Conservation (phyloP, 768 basidiomycete genomes). For the Hericium coralloides region DNA sequence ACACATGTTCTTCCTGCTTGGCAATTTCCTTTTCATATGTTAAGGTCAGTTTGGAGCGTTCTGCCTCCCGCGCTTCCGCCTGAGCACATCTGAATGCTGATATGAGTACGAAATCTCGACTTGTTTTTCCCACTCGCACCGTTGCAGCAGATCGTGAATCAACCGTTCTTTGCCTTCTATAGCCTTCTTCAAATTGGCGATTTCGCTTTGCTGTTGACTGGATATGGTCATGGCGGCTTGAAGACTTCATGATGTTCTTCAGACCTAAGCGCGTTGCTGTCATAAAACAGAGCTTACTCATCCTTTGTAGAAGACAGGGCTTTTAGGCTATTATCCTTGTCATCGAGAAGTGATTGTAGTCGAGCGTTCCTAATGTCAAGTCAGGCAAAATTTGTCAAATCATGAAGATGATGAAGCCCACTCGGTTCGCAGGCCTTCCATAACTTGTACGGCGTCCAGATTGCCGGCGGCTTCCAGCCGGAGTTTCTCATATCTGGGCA, state of each 20-base stretch:
- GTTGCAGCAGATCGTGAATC: neutral
- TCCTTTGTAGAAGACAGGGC: conserved; percentile 6
- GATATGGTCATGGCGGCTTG: no score
- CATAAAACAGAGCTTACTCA: conserved; percentile 7
- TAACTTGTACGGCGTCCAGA: neutral
- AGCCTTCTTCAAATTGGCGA: neutral
- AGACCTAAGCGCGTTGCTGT: no score
- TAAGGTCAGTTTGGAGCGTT: neutral
- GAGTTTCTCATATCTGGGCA: neutral
- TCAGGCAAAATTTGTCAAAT: neutral
- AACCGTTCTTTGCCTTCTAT: neutral
- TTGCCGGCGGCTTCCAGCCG: neutral
- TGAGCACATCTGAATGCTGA: neutral
- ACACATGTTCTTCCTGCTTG: neutral
- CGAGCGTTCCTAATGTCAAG: conserved; percentile 3
- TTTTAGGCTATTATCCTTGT: neutral
- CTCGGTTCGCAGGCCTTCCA: conserved; percentile 4
- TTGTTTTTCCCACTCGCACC: neutral
- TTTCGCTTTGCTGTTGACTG: neutral
- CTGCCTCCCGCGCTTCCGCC: neutral
- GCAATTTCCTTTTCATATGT: neutral
- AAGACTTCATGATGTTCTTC: no score
- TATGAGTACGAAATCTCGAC: no score
- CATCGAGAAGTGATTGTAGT: conserved; percentile 7
- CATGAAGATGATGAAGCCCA: neutral